Base-by-base conservation (phyloP, 371 early-diverging fungal species). In the Catenaria anguillulae region DNA sequence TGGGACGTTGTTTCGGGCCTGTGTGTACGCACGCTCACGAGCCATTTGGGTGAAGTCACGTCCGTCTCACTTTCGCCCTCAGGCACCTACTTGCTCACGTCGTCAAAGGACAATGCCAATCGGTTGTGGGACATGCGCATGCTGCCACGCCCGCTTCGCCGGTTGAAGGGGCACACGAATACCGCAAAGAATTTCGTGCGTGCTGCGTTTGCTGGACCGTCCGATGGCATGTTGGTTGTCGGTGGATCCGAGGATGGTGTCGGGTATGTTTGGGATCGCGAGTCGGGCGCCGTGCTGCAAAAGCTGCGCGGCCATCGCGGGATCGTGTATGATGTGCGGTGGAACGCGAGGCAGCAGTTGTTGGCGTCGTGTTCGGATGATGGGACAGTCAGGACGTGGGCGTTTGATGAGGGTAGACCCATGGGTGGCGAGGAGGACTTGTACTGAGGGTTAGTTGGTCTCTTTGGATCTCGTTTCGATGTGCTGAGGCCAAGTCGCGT, bases 1-100 rank as follows among this genome's bases (percentile, higher is more conserved):
- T 95, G 93, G 92, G 97, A 97, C 73, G 83, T 92, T 59, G 82
- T 89, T 12, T 92, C 92, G 4, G 95, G 95, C 33, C 73, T 92
- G 15, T 93, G 94, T 73, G 87, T 97, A 63, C 81, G 86, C 59
- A 95, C 91, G 6, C 84, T 97, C 45, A 80, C 90, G 15, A 86
- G 87, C 21, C 94, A 97, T 75, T 65, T 97, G 35, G 96, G 95
- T 34, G 97, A 97, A 67, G 93, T 97, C 1, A 94, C 97, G 0
- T 85, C 84, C 2, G 95, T 97, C 0, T 87, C 86, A 33, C 83
- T 91, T 79, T 88, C 83, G 67, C 76, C 87, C 6, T 84, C 84
- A 62, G 94, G 95, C 0, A 85, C 84, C 13, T 72, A 85, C 4
- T 72, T 97, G 21, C 71, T 97, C 24, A 89, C 88, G 45, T 83